phyloP scores from a whole-genome alignment of 2,329 filamentous ascomycete genomes.

The Orbilia oligospora region DNA sequence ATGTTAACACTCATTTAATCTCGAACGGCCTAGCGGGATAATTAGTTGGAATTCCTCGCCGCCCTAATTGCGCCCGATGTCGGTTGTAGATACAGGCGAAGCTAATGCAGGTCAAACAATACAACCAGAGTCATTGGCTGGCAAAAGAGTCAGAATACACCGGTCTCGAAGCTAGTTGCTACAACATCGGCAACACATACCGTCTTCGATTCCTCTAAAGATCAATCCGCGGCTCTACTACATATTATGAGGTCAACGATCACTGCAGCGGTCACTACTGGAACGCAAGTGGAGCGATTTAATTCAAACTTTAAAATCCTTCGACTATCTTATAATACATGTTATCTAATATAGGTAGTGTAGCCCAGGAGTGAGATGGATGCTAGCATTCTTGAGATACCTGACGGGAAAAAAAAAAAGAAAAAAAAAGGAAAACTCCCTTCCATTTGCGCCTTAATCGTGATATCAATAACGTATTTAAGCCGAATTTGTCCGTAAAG shows the following conservation, averaged over 20 bases:
- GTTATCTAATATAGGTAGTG: not conserved
- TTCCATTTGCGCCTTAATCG: conserved; percentile 13
- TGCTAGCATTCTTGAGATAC: conserved; percentile 1
- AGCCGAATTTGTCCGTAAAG: conserved; percentile 3
- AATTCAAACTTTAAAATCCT: too few species aligned
- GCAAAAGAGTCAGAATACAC: too few species aligned
- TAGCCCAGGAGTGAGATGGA: too few species aligned
- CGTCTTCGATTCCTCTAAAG: not conserved
- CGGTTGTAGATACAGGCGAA: conserved; percentile 22
- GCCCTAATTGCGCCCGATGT: conserved; percentile 17
- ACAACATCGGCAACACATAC: conserved; percentile 41
- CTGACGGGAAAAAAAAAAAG: not conserved
- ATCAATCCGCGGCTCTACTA: not conserved
- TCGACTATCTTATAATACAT: not conserved
- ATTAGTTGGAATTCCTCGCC: not conserved
- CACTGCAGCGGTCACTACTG: too few species aligned
- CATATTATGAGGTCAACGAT: too few species aligned
- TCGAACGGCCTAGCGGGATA: not conserved
- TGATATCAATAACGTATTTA: not conserved
- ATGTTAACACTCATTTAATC: conserved; percentile 1
- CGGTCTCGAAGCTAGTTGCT: too few species aligned
- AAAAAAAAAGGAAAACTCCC: not conserved
- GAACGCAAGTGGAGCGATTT: too few species aligned
- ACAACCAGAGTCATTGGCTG: not conserved
- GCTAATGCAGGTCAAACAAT: conserved; percentile 9